A percentile compares a stretch with the other conserved stretches of the same genome.
These are phyloP conservation scores for Saturnispora galanensis DNA, from an alignment of 805 yeast genomes.

Conservation along the genomic window DNA sequence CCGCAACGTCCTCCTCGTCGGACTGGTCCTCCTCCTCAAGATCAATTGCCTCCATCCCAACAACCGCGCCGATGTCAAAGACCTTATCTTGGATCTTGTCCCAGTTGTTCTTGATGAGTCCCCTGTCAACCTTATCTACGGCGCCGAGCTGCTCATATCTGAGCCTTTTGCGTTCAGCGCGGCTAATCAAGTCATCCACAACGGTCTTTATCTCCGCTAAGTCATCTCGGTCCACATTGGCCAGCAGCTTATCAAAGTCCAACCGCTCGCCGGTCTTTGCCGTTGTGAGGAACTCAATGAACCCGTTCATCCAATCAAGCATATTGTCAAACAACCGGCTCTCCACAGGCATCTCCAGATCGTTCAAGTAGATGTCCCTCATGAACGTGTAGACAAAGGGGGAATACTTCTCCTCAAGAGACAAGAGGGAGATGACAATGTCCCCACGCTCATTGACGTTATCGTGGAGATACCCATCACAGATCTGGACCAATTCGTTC, in stretches of 20 bases:
- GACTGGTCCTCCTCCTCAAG: constrained; percentile 12
- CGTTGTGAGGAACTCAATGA: constrained; percentile 51
- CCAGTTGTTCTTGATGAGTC: constrained; percentile 32
- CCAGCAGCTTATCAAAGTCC: constrained; percentile 33
- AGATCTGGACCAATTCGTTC: constrained; percentile 50
- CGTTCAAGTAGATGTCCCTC: constrained; percentile 74
- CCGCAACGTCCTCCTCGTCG: neutral
- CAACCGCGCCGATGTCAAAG: constrained; percentile 12
- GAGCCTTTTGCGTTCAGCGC: constrained; percentile 29
- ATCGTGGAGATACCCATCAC: constrained; percentile 39
- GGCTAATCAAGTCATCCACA: constrained; percentile 31
- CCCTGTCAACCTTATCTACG: constrained; percentile 16
- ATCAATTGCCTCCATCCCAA: constrained; percentile 12
- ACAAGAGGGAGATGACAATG: constrained; percentile 57
- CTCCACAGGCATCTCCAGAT: constrained; percentile 33
- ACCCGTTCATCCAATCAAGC: constrained; percentile 62
- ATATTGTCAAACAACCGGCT: constrained; percentile 53
- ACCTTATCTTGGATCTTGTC: constrained; percentile 30
- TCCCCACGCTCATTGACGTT: constrained; percentile 38
- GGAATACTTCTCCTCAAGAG: constrained; percentile 62
- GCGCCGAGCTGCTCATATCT: constrained; percentile 28
- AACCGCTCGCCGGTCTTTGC: constrained; percentile 43
- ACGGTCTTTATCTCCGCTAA: constrained; percentile 28
- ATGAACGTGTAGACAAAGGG: constrained; percentile 64
- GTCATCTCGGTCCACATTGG: constrained; percentile 6